phyloP scores from a whole-genome alignment of 2,329 filamentous ascomycete species.

The Microdochium trichocladiopsis region DNA sequence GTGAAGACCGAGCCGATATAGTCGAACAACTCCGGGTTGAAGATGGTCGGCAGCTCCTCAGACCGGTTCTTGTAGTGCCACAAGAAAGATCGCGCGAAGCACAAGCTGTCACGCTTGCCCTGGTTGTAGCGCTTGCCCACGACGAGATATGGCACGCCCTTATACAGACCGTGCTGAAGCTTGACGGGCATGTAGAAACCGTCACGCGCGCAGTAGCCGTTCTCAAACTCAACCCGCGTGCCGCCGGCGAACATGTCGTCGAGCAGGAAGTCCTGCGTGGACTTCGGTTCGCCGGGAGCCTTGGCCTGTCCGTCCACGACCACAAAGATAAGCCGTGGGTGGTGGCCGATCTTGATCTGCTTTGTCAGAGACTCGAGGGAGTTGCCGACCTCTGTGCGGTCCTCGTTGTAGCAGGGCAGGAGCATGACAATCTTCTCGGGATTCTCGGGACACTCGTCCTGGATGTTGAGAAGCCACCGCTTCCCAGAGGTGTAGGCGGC shows the following conservation, averaged over 20 bases:
- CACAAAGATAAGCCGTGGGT: conserved; percentile 36
- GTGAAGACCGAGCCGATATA: conserved; percentile 30
- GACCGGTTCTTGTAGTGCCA: conserved; percentile 38
- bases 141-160: conserved; percentile 36
- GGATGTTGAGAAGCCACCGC: conserved; percentile 10
- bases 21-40: conserved; percentile 35
- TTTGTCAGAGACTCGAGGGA: conserved; percentile 38
- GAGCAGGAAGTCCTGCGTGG: conserved; percentile 37
- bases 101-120: conserved; percentile 41
- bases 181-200: conserved; percentile 37
- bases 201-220: conserved; percentile 37
- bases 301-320: conserved; percentile 40
- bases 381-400: conserved; percentile 30
- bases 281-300: conserved; percentile 38
- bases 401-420: conserved; percentile 43
- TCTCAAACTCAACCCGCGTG: conserved; percentile 24
- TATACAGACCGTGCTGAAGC: conserved; percentile 34
- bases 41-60: conserved; percentile 33
- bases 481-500: conserved; percentile 18
- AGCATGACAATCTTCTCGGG: conserved; percentile 37
- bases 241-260: conserved; percentile 35
- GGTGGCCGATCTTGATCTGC: conserved; percentile 32
- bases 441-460: conserved; percentile 9
- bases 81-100: conserved; percentile 39
- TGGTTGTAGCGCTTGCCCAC: conserved; percentile 42